These are phyloP conservation scores for Miamiensis avidus DNA, from an alignment of 169 alveolate genomes.

Conservation along the genomic window DNA sequence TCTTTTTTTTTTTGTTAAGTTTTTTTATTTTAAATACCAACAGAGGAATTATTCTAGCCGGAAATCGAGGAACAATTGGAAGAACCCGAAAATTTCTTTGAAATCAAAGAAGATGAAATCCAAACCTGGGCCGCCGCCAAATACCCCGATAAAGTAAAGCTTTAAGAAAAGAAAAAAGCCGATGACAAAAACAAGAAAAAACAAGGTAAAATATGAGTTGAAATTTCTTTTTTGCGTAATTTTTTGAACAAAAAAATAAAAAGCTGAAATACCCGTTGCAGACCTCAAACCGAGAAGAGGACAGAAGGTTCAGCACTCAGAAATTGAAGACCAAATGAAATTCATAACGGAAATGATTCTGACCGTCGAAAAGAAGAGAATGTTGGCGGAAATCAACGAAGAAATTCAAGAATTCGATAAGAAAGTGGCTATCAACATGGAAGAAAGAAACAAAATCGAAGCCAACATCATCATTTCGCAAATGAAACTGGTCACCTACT, in stretches of 20 bases:
- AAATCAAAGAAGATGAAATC: slow-evolving; percentile 77
- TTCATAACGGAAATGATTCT: slow-evolving; percentile 51
- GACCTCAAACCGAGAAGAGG: slow-evolving; percentile 51
- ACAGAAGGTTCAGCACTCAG: slow-evolving; percentile 42
- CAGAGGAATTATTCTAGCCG: slow-evolving; percentile 69
- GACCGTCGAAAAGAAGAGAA: slow-evolving; percentile 56
- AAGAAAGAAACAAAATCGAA: slow-evolving; percentile 68
- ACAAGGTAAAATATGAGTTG: slow-evolving; percentile 16
- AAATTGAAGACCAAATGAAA: slow-evolving; percentile 59
- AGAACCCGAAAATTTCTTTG: slow-evolving; percentile 74
- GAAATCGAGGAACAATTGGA: slow-evolving; percentile 68
- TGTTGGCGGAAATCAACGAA: slow-evolving; percentile 48
- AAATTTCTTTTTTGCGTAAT: no score
- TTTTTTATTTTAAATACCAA: no score
- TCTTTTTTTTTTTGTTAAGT: no score
- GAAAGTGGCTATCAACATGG: slow-evolving; percentile 53
- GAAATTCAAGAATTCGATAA: slow-evolving; percentile 57
- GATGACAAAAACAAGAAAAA: not conserved
- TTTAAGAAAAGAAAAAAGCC: slow-evolving; percentile 2
- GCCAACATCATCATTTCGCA: slow-evolving; percentile 70
- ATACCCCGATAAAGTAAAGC: slow-evolving; percentile 11
- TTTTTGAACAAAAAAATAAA: slow-evolving; percentile 41
- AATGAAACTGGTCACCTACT: slow-evolving; percentile 75
- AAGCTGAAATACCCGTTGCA: not conserved
- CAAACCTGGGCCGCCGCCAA: slow-evolving; percentile 7